Base-by-base conservation (phyloP, 192 early-diverging fungal species). In the Backusella circina region DNA sequence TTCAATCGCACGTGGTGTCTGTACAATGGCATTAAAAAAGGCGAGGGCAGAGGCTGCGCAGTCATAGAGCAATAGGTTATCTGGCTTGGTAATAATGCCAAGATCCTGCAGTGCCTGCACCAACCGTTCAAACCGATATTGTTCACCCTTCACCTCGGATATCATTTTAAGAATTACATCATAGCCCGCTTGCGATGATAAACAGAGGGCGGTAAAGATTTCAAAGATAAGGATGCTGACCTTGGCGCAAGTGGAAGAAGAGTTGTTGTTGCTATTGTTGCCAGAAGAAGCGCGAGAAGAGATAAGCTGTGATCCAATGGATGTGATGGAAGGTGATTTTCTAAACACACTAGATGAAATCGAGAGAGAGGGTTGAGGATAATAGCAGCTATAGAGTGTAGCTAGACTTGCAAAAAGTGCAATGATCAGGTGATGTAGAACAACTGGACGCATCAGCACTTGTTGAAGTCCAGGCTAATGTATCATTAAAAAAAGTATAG, bases 121-220 rank as follows among this genome's bases (percentile, higher is more conserved):
- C 0, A 89, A 74, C 28, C 84, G 81, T 57, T 87, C 85, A 76
- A 89, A 89, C 39, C 88, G 77, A 69, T 83, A 88, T 12, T 85
- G 82, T 33, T 89, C 88, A 3, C 85, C 84, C 31, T 79, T 80
- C 15, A 86, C 79, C 16, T 86, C 84, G 1, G 86, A 87, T 10
- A 89, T 73, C n/a, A 81, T 71, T 33, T 81, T 75, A 21, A 89
- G 31, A 1, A 86, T 81, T 1, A 81, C 61, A 13, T 75, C 73
- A 79, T 89, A 83, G 2, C 84, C 83, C 26, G 76, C 67, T 3
- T 78, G 78, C 1, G 85, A 85, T 70, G 80, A 75, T 32, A 83
- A 76, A 75, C 88, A 89, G 23, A 89, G 71, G 0, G 81, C 76
- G 0, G 85, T 75, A 18, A 89, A 75, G 2, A 89, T 67, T 26